A percentile compares a stretch with the other conserved stretches of the same genome.
phyloP scores from a whole-genome alignment of 768 basidiomycete species.

The Kwoniella shandongensis region DNA sequence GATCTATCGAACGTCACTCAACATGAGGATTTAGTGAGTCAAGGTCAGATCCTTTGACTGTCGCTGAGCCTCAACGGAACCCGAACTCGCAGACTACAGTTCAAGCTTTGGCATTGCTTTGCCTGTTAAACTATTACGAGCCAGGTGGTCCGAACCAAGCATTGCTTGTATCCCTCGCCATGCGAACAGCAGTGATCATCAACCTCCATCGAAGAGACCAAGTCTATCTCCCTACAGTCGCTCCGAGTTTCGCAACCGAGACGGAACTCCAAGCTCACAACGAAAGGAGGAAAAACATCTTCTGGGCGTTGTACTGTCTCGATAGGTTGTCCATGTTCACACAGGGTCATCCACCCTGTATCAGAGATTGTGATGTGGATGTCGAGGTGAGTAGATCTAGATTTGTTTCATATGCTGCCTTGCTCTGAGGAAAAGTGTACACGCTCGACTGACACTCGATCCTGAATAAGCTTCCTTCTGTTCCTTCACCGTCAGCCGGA shows the following conservation, averaged over 20 bases:
- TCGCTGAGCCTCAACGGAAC: too few species aligned
- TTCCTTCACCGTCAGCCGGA: too few species aligned
- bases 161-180: conserved; percentile 12
- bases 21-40: conserved; percentile 9
- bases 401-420: neutral
- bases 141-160: conserved; percentile 10
- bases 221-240: conserved; percentile 7
- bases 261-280: conserved; percentile 5
- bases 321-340: conserved; percentile 17
- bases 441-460: too few species aligned
- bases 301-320: conserved; percentile 23
- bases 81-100: conserved; percentile 6
- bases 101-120: conserved; percentile 11
- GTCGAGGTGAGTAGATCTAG: conserved; percentile 17
- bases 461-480: too few species aligned
- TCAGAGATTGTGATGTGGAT: conserved; percentile 21
- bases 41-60: too few species aligned
- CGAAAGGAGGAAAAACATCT: conserved; percentile 15
- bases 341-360: conserved; percentile 3
- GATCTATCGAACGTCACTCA: conserved; percentile 9
- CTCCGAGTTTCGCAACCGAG: neutral
- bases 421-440: neutral
- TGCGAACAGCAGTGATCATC: conserved; percentile 18
- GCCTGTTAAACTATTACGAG: conserved; percentile 7
- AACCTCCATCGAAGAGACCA: conserved; percentile 21